Base-by-base conservation (phyloP, 2,329 filamentous ascomycete species). In the Fusarium sp. region DNA sequence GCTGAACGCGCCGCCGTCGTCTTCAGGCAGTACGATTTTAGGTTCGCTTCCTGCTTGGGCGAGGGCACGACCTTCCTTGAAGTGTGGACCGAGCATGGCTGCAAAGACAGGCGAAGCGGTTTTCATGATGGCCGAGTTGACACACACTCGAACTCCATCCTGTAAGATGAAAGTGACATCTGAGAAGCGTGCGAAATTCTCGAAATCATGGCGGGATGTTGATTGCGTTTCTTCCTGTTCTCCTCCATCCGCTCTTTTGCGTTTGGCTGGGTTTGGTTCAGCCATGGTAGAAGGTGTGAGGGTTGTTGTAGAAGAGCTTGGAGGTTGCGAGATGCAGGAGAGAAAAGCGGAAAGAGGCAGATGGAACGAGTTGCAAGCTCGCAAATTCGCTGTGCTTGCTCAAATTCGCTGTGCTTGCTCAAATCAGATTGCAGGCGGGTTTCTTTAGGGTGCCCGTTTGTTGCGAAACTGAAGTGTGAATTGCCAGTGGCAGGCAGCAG, bases 31-130 rank as follows among this genome's bases (percentile, higher is more conserved):
- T n/a, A 28, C 0, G 6, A 65, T 60, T 5, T 55, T 34, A 2
- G 28, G 39, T 7, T 4, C 1, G 2, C 12, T 4, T 1, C 17
- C 12, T 19, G 59, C 7, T 2, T 17, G 11, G 0, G 28, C 48
- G 11, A 40, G 15, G 9, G 38, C 34, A 4, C 19, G 38, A 3
- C 62, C 62, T 15, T 65, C 60, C 10, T 28, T 40, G 40, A 65
- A 65, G 2, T 23, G 43, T 1, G 46, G 38, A 2, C 26, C 28
- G 4, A 65, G 26, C 61, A 65, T 65, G 2, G 9, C 8, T 6
- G 14, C 17, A 21, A 65, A 61, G 1, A 65, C 45, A 7, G 4
- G 17, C 0, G 61, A 65, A 17, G 55, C 44, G 3, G 1, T 2
- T 17, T 21, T 51, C 11, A 40, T 39, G 5, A 47, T 12, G 0